Evolutionary conservation across 352 stramenopile species (phyloP).

Genomic region (Phytophthora chlamydospora): DNA sequence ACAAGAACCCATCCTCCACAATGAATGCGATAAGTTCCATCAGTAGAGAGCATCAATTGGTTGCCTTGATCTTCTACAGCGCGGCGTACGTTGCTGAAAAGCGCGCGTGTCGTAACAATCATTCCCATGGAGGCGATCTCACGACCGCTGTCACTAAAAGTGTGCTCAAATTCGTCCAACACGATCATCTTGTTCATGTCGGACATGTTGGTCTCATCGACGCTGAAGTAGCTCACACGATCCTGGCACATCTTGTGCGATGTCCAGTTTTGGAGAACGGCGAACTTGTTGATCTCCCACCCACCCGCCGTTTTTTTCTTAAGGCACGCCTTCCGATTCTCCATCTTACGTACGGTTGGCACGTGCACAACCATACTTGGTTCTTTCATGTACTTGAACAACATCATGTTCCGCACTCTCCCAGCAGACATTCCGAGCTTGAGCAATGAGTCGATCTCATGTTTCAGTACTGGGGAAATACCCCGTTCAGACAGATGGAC

Average conservation of each 20-base stretch:
- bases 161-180: constrained; percentile 1
- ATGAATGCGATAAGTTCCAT: constrained; percentile 7
- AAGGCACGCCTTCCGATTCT: constrained; percentile 2
- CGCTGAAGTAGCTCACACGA: background rate
- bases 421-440: background rate
- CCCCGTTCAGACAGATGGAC: background rate
- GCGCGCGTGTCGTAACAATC: background rate
- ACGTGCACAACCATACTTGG: constrained; percentile 1
- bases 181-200: constrained; percentile 1
- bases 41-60: background rate
- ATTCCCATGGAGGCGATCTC: constrained; percentile 2
- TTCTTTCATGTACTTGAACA: constrained; percentile 7
- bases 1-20: constrained; percentile 11
- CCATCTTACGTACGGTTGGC: constrained; percentile 4
- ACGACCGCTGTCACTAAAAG: background rate
- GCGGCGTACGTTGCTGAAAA: background rate
- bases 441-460: background rate
- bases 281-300: constrained; percentile 7
- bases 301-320: background rate
- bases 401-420: constrained; percentile 3
- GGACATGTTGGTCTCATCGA: background rate
- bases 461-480: constrained; percentile 5
- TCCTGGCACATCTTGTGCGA: background rate
- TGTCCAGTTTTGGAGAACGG: background rate
- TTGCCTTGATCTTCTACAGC: background rate